Conservation (phyloP, 805 yeast species). For the Diddensiella transvaalensis region DNA sequence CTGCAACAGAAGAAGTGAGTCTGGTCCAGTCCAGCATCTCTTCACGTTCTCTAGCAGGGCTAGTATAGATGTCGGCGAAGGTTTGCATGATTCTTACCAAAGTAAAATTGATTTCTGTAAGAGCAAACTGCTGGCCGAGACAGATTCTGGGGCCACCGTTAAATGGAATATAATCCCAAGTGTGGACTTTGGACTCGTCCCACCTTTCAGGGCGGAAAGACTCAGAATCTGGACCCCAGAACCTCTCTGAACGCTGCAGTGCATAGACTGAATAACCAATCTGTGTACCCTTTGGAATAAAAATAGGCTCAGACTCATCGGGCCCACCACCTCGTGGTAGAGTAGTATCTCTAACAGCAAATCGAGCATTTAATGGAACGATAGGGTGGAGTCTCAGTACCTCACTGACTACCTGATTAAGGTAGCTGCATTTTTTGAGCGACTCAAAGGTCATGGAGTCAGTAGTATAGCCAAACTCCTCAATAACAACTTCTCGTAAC, state of each 20-base stretch:
- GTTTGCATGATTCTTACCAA: constrained; percentile 38
- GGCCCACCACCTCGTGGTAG: constrained; percentile 53
- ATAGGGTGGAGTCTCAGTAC: constrained; percentile 49
- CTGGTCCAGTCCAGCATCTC: constrained; percentile 27
- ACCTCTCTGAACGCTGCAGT: constrained; percentile 40
- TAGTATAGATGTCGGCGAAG: constrained; percentile 9
- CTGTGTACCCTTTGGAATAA: constrained; percentile 42
- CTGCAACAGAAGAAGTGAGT: constrained; percentile 19
- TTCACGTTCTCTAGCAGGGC: background rate
- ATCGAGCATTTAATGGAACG: constrained; percentile 48
- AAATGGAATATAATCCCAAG: constrained; percentile 52
- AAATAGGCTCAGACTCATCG: constrained; percentile 38
- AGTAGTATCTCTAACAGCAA: constrained; percentile 44
- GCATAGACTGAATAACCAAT: constrained; percentile 41
- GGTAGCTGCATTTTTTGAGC: constrained; percentile 47
- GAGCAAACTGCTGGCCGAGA: constrained; percentile 54
- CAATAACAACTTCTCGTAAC: constrained; percentile 39
- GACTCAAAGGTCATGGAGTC: constrained; percentile 41
- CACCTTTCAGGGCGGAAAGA: constrained; percentile 49
- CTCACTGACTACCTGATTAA: constrained; percentile 48
- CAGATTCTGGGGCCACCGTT: constrained; percentile 57
- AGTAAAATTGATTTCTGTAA: constrained; percentile 48
- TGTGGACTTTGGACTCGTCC: constrained; percentile 29
- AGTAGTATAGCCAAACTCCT: constrained; percentile 33
- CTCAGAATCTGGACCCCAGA: constrained; percentile 46